These are phyloP conservation scores for Lindgomyces ingoldianus DNA, from an alignment of 495 filamentous ascomycete genomes.

Conservation along the genomic window DNA sequence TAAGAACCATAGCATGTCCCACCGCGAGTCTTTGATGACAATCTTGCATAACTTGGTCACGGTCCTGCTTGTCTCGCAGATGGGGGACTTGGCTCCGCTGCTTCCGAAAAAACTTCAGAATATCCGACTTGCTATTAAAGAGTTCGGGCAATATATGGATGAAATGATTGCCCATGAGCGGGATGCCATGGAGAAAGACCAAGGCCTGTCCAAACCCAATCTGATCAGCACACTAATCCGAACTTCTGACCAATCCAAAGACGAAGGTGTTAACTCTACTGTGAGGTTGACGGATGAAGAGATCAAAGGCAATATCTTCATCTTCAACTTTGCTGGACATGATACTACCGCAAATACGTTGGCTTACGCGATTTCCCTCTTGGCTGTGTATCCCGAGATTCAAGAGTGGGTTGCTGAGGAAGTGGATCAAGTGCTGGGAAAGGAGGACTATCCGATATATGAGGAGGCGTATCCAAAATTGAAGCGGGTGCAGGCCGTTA, in stretches of 20 bases:
- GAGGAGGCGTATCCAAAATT: constrained; percentile 20
- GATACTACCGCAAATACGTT: constrained; percentile 39
- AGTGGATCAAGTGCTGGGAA: constrained; percentile 1
- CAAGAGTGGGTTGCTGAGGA: constrained; percentile 37
- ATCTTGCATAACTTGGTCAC: constrained; percentile 16
- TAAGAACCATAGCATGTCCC: constrained; percentile 15
- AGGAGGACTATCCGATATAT: constrained; percentile 9
- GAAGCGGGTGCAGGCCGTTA: constrained; percentile 19
- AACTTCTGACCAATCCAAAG: constrained; percentile 25
- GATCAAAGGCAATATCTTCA: constrained; percentile 39
- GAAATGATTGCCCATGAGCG: constrained; percentile 27
- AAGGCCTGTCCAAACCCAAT: constrained; percentile 17
- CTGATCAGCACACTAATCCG: constrained; percentile 34
- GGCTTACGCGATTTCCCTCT: constrained; percentile 25
- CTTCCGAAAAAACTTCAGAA: neutral
- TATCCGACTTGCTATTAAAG: neutral
- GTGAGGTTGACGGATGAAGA: constrained; percentile 29
- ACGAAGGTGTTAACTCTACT: neutral
- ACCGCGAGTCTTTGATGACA: constrained; percentile 28
- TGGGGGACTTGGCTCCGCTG: neutral
- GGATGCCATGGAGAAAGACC: constrained; percentile 1
- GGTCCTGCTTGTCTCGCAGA: neutral
- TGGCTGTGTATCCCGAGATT: constrained; percentile 24
- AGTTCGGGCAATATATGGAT: constrained; percentile 30
- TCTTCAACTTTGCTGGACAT: constrained; percentile 38